Evolutionary conservation across 805 yeast genomes (phyloP).

Genomic region (Spencermartinsiella europaea): DNA sequence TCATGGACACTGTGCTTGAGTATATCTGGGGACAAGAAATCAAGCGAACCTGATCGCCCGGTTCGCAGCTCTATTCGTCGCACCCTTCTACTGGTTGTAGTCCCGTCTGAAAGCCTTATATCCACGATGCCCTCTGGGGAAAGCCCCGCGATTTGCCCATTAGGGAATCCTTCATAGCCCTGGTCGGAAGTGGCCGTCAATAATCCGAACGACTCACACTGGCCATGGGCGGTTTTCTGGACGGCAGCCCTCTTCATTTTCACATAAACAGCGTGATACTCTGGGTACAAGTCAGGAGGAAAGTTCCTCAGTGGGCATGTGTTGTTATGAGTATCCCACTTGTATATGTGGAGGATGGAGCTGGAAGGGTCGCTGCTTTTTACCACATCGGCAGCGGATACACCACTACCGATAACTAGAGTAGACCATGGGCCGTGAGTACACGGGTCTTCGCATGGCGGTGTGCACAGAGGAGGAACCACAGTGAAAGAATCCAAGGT

Average conservation of each 20-base stretch:
- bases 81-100: conserved; percentile 9
- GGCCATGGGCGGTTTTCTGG: not conserved
- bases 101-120: conserved; percentile 15
- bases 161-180: conserved; percentile 21
- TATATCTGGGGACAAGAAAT: conserved; percentile 19
- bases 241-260: conserved; percentile 23
- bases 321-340: conserved; percentile 22
- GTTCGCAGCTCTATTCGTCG: conserved; percentile 21
- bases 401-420: conserved; percentile 31
- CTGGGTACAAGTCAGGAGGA: conserved; percentile 31
- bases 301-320: conserved; percentile 28
- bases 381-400: conserved; percentile 34
- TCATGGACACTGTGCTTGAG: no score
- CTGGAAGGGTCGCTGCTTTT: conserved; percentile 9
- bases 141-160: conserved; percentile 14
- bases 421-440: conserved; percentile 1
- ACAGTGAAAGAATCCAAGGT: conserved; percentile 1
- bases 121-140: conserved; percentile 15
- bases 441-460: not conserved
- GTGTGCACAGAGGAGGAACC: conserved; percentile 1
- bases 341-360: conserved; percentile 24
- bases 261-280: conserved; percentile 25
- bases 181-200: not conserved
- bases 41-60: conserved; percentile 29
- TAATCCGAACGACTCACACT: not conserved